These are phyloP conservation scores for Fusarium nodosum DNA, from an alignment of 2,329 filamentous ascomycete species.

Conservation along the genomic window DNA sequence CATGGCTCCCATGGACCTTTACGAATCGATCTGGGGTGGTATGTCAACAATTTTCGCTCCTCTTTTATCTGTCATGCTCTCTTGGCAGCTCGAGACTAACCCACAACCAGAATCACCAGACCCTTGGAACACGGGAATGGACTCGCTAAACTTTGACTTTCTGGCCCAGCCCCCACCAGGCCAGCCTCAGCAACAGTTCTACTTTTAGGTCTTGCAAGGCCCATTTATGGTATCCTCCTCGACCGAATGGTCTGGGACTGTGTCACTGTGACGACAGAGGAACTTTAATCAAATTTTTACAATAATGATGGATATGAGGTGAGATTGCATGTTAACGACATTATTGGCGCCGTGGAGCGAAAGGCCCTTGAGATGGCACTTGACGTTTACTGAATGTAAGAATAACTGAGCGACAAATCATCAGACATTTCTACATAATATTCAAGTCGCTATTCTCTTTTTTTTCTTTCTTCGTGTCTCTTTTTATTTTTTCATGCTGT, in stretches of 20 bases:
- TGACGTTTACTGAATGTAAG: slow-evolving; percentile 24
- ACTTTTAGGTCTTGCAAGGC: slow-evolving; percentile 59
- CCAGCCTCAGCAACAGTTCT: slow-evolving; percentile 70
- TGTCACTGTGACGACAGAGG: neutral
- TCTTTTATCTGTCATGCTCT: slow-evolving; percentile 1
- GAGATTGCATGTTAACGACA: slow-evolving; percentile 23
- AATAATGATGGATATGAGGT: slow-evolving; percentile 8
- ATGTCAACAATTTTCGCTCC: slow-evolving; percentile 50
- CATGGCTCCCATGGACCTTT: slow-evolving; percentile 76
- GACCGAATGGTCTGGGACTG: neutral
- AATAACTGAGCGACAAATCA: slow-evolving; percentile 18
- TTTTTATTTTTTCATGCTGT: slow-evolving; percentile 9
- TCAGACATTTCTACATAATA: slow-evolving; percentile 36
- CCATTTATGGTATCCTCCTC: neutral
- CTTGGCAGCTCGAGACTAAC: slow-evolving; percentile 29
- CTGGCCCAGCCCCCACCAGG: slow-evolving; percentile 70
- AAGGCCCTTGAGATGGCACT: slow-evolving; percentile 14
- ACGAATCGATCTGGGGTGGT: slow-evolving; percentile 78
- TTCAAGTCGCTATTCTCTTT: slow-evolving; percentile 30
- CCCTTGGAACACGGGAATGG: slow-evolving; percentile 69
- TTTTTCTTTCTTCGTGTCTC: slow-evolving; percentile 3
- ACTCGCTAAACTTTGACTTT: slow-evolving; percentile 72
- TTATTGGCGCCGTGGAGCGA: slow-evolving; percentile 21
- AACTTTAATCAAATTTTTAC: neutral
- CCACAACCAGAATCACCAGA: slow-evolving; percentile 67